Base-by-base conservation (phyloP, 2,329 filamentous ascomycete species). In the Seiridium unicorne region DNA sequence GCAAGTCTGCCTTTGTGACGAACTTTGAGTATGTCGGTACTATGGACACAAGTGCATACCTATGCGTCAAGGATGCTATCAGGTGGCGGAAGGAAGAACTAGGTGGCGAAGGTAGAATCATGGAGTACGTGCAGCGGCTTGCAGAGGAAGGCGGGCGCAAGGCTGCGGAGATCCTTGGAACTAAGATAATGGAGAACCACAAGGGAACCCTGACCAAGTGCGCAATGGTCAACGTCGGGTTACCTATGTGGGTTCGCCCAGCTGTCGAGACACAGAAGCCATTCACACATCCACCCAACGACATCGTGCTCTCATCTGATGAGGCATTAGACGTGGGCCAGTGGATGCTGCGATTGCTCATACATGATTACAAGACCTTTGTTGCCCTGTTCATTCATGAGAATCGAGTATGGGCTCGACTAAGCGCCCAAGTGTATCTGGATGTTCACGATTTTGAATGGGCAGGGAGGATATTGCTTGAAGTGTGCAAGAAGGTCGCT, bases 391-490 rank as follows among this genome's bases (percentile, higher is more conserved):
- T 86, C 60, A 73, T 81, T 7, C 86, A 93, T 65, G 80, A 76
- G 0, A 83, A 82, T 0, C 80, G 80, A 57, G 84, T 88, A 71
- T 97, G 90, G 90, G 79, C 83, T 0, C 79, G 94, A 54, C 69
- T 96, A 53, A 93, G 90, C 70, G 91, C 85, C 11, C 93, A 97
- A 79, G 83, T 95, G 0, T 98, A 95, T 71, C 75, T 97, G n/a
- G 91, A 92, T 34, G 72, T 89, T 64, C 80, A 81, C 10, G 93
- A 97, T 73, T 97, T 95, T 69, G 84, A 89, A 70, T 91, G 85
- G 84, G 82, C 83, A 3, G 91, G 81, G 0, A 70, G 78, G 55
- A 77, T 83, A 7, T 72, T 95, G 68, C 83, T 84, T 70, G 73
- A 77, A 44, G 51, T 84, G 11, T 77, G 74, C 59, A 70, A 73